Conservation (phyloP, 2,329 filamentous ascomycete species). For the Botrytis fabae region DNA sequence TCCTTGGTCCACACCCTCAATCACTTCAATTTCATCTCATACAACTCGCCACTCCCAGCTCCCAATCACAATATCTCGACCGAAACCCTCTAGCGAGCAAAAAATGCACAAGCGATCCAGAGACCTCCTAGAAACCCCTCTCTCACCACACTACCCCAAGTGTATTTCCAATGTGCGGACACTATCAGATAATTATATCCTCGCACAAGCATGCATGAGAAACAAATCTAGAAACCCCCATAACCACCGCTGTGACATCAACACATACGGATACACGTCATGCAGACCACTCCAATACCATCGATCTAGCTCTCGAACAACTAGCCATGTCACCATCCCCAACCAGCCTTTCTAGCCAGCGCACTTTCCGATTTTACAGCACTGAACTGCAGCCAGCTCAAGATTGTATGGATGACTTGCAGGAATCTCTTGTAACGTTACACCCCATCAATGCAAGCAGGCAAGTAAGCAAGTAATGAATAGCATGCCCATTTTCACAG, state of each 20-base stretch:
- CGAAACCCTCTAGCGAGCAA: background rate
- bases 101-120: background rate
- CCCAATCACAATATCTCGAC: background rate
- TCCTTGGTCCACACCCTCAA: background rate
- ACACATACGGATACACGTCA: background rate
- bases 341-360: background rate
- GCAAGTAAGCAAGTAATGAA: background rate
- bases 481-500: background rate
- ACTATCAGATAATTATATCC: background rate
- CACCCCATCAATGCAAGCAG: background rate
- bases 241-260: background rate
- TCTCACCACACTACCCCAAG: background rate
- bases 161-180: background rate
- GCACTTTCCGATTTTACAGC: background rate
- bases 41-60: rapidly evolving
- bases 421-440: background rate
- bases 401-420: background rate
- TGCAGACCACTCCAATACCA: background rate
- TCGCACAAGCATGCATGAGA: background rate
- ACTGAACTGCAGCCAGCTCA: background rate
- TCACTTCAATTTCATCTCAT: background rate
- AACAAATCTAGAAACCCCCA: background rate
- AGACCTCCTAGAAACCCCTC: background rate
- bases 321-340: background rate
- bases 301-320: background rate